phyloP scores from a whole-genome alignment of 2,329 filamentous ascomycete species.

The Stylonectria norvegica region DNA sequence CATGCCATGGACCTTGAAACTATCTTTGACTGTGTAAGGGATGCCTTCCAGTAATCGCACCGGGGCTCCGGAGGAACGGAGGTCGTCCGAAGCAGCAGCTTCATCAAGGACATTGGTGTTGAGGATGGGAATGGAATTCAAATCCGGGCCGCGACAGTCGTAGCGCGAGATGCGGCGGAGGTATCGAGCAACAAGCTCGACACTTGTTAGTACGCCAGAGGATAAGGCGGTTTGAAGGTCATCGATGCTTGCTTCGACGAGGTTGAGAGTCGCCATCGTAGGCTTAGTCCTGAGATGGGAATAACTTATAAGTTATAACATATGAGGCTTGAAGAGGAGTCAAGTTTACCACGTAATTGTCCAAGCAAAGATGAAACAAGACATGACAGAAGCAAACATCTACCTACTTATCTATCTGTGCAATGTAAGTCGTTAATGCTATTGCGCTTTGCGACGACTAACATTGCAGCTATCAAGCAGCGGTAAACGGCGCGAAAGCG shows the following conservation, averaged over 20 bases:
- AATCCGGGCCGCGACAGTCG: slow-evolving; percentile 21
- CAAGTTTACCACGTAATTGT: too few relatives aligned
- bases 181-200: slow-evolving; percentile 28
- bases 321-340: too few relatives aligned
- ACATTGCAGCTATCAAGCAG: too few relatives aligned
- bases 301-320: too few relatives aligned
- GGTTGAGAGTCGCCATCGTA: neutral
- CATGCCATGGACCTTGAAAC: slow-evolving; percentile 52
- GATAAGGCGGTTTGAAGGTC: slow-evolving; percentile 20
- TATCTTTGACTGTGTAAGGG: slow-evolving; percentile 56
- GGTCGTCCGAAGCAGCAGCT: slow-evolving; percentile 28
- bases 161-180: slow-evolving; percentile 25
- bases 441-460: too few relatives aligned
- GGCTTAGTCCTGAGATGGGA: too few relatives aligned
- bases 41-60: slow-evolving; percentile 48
- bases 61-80: slow-evolving; percentile 14
- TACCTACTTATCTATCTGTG: too few relatives aligned
- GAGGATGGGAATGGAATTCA: slow-evolving; percentile 29
- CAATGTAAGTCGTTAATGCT: too few relatives aligned
- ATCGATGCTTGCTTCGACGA: slow-evolving; percentile 24
- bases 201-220: slow-evolving; percentile 17
- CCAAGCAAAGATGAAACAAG: neutral
- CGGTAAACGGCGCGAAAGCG: neutral
- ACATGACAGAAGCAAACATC: neutral
- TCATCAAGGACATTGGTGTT: slow-evolving; percentile 26